Base-by-base conservation (phyloP, 306 rosid species). In the Alnus glutinosa region DNA sequence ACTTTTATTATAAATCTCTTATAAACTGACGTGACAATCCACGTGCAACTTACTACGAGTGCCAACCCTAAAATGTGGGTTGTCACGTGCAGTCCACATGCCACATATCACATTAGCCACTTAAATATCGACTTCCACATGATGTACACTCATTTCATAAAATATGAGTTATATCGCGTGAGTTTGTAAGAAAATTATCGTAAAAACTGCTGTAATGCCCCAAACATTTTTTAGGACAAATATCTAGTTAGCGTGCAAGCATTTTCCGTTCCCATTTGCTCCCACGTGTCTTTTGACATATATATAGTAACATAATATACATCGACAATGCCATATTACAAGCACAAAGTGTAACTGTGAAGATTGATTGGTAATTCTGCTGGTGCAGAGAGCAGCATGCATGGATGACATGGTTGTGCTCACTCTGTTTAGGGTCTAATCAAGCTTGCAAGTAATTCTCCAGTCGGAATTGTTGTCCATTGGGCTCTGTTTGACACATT, bases 401-500 rank as follows among this genome's bases (percentile, higher is more conserved):
- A 18, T 67, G 71, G 71, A 14, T 42, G 48, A 18, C 30, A 8
- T 1, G 37, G 50, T 66, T 9, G 50, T 15, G 15, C 7, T 61
- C 32, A 11, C 50, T 9, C 15, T 7, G 57, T n/a, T 55, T 78
- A 52, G 68, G 70, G 67, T 28, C 16, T 11, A 13, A 37, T 3
- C 19, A 28, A 37, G 54, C 34, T 34, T 32, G 3, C 30, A 48
- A 52, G 18, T 44, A 36, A n/a, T 28, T 76, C 16, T 44, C 36
- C 4, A 61, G 15, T 13, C 32, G 79, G 63, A n/a, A 10, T 28
- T 34, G 12, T 34, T 57, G 48, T 30, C 44, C 4, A 7, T 19
- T 49, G 83, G 50, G 42, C 55, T 37, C 67, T 73, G 2, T 23
- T 23, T 5, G 46, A 46, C 73, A 75, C 46, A 2, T 69, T 81